These are phyloP conservation scores for Scopulariopsis brevicaulis DNA, from an alignment of 2,329 filamentous ascomycete species.

Conservation along the genomic window DNA sequence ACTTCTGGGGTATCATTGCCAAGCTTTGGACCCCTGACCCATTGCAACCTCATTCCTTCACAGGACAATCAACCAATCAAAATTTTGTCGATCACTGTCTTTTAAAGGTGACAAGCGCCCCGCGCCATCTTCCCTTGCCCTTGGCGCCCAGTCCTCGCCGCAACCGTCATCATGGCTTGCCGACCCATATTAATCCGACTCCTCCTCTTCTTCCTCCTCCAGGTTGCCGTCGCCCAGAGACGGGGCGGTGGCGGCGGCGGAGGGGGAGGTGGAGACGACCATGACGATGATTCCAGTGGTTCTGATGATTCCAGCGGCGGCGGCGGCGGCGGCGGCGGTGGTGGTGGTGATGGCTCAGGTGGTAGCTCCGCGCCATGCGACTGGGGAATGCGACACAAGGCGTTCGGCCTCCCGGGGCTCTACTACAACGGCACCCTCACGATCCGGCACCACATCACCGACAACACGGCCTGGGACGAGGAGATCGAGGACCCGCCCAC, in stretches of 20 bases:
- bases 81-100: too few species aligned
- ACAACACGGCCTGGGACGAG: conserved; percentile 7
- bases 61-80: too few species aligned
- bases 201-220: neutral
- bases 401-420: conserved; percentile 8
- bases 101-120: neutral
- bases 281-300: neutral
- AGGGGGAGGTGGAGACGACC: neutral
- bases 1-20: too few species aligned
- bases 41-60: too few species aligned
- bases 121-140: neutral
- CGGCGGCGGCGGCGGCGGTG: too few species aligned
- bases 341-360: neutral
- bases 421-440: conserved; percentile 11
- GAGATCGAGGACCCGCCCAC: neutral
- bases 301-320: neutral
- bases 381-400: neutral
- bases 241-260: neutral
- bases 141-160: neutral
- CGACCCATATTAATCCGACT: neutral
- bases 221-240: neutral
- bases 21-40: too few species aligned
- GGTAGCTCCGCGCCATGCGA: neutral
- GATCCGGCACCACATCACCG: conserved; percentile 6
- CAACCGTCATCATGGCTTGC: neutral